Evolutionary conservation across 2,329 filamentous ascomycete species (phyloP), one percentile per base, ranked within the genome.

Genomic region (Aspergillus sp.): DNA sequence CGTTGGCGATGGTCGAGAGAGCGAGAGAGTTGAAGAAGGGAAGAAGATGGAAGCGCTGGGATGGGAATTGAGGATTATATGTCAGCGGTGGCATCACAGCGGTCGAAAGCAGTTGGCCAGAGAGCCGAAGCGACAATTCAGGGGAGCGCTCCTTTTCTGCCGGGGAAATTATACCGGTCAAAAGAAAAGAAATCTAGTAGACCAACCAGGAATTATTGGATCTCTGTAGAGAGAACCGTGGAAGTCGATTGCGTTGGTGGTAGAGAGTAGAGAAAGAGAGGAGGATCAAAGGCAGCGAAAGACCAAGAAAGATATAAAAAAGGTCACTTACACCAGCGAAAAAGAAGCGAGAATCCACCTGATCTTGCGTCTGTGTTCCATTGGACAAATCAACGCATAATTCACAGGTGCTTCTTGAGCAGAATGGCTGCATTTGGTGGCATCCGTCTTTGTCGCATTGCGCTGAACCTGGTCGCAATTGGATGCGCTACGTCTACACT

Each of bases 41-140:
- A 56, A 52, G 56, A 48, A 45, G 45, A 46, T 42, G 19, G 47
- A 47, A 46, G 50, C 19, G 36, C 48, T 47, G 42, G 49, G 53
- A 55, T 52, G 54, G 53, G 52, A 52, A 53, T 36, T 36, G n/a
- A 36, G 19, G 26, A 39, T 39, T 39, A 39, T 39, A 61, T 59
- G 63, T 68, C 63, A 69, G 66, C 63, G 63, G 55, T 66, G 63
- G 56, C 56, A 62, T 63, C 57, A 57, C 53, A 55, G 56, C 44
- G 53, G 30, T 32, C 30, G 30, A 32, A 5, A 9, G 5, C 6
- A 51, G 53, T 50, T 44, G 53, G 47, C 44, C 19, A 19, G 19
- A 47, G 35, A 48, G 41, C 27, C 36, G 29, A 9, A 47, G 29
- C 45, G 33, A 26, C 38, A 12, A 29, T 10, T 28, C 35, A 34